phyloP scores from a whole-genome alignment of 768 basidiomycete species.

The Agrocybe pediades region DNA sequence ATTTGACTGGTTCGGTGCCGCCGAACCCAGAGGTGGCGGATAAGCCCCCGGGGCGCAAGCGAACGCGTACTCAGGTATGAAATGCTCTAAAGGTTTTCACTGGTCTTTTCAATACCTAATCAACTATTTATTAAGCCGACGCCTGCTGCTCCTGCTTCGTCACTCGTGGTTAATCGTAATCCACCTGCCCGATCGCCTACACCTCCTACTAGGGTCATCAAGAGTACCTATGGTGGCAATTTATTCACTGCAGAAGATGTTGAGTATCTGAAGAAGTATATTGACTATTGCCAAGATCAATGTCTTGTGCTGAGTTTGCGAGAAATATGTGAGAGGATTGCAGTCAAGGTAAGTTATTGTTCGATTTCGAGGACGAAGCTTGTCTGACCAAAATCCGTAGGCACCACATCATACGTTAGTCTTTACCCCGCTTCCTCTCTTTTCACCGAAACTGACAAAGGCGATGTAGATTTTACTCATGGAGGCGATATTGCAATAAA shows the following conservation, averaged over 20 bases:
- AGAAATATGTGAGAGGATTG: conserved; percentile 87
- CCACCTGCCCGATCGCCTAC: conserved; percentile 81
- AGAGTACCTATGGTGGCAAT: conserved; percentile 89
- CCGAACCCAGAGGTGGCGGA: conserved; percentile 30
- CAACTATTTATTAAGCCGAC: conserved; percentile 39
- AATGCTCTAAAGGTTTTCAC: background rate
- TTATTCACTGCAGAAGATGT: conserved; percentile 86
- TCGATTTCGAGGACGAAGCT: background rate
- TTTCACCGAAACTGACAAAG: background rate
- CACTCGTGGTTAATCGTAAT: conserved; percentile 66
- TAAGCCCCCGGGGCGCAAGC: conserved; percentile 68
- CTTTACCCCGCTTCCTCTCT: background rate
- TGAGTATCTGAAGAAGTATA: conserved; percentile 82
- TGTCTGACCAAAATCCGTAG: conserved; percentile 33
- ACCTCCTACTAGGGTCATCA: conserved; percentile 80
- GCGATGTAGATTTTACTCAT: conserved; percentile 77
- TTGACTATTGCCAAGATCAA: conserved; percentile 89
- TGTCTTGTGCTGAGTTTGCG: conserved; percentile 77
- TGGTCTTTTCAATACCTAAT: conserved; percentile 4
- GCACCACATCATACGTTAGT: conserved; percentile 88
- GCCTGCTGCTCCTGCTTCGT: conserved; percentile 67
- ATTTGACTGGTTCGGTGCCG: conserved; percentile 30
- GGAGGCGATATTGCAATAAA: conserved; percentile 91
- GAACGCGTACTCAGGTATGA: conserved; percentile 58
- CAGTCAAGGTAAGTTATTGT: conserved; percentile 60